A percentile compares a stretch with the other conserved stretches of the same genome.
Conservation (phyloP, 192 early-diverging fungal species). For the Entophlyctis helioformis region DNA sequence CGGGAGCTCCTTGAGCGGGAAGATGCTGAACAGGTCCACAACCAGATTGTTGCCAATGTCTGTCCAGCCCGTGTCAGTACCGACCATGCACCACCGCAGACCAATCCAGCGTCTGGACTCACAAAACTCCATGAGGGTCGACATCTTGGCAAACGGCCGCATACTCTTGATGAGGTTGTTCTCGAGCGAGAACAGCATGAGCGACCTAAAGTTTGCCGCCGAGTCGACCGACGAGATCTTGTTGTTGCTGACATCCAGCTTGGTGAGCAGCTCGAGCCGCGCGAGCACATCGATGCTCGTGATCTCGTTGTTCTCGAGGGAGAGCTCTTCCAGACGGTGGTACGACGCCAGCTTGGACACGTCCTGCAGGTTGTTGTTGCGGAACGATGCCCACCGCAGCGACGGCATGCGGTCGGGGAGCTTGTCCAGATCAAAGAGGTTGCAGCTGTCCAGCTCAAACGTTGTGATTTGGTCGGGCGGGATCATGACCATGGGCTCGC, state of each 20-base stretch:
- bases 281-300: slow-evolving; percentile 30
- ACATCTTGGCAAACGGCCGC: slow-evolving; percentile 30
- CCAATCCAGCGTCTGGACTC: slow-evolving; percentile 10
- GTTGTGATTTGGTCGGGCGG: slow-evolving; percentile 39
- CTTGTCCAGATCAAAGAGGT: slow-evolving; percentile 25
- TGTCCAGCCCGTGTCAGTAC: too few species aligned
- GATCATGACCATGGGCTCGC: slow-evolving; percentile 3
- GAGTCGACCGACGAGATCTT: slow-evolving; percentile 26
- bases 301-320: slow-evolving; percentile 45
- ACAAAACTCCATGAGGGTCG: slow-evolving; percentile 47
- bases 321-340: slow-evolving; percentile 33
- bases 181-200: slow-evolving; percentile 42
- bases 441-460: slow-evolving; percentile 37
- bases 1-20: slow-evolving; percentile 44
- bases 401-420: slow-evolving; percentile 28
- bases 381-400: slow-evolving; percentile 43
- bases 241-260: slow-evolving; percentile 42
- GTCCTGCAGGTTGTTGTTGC: slow-evolving; percentile 39
- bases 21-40: slow-evolving; percentile 35
- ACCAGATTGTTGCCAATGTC: slow-evolving; percentile 47
- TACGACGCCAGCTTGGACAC: slow-evolving; percentile 23
- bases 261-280: slow-evolving; percentile 21
- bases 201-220: slow-evolving; percentile 20
- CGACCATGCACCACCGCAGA: too few species aligned
- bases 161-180: slow-evolving; percentile 33